Conservation (phyloP, 768 basidiomycete genomes). For the Coprinopsis cinerea region DNA sequence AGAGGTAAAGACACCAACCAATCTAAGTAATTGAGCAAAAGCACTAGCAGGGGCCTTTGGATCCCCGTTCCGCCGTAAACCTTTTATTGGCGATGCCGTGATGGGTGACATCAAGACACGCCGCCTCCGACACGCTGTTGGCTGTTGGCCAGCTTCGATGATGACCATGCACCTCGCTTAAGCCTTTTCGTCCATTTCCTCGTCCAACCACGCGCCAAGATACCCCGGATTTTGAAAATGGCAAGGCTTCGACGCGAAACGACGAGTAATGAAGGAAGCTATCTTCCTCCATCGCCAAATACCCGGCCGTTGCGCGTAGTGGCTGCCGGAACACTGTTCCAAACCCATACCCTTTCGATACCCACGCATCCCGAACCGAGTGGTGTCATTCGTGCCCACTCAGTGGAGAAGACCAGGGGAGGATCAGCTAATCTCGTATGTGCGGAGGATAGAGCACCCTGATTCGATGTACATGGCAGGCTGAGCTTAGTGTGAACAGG, state of each 20-base stretch:
- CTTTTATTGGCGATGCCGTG: neutral
- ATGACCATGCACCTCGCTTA: conserved; percentile 3
- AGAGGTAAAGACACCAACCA: no score
- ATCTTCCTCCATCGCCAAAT: conserved; percentile 19
- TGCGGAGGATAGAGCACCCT: conserved; percentile 2
- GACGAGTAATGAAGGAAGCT: conserved; percentile 19
- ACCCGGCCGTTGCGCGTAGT: conserved; percentile 59
- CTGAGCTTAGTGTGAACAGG: conserved; percentile 22
- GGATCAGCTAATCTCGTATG: conserved; percentile 61
- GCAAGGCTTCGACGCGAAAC: conserved; percentile 40
- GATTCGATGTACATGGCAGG: neutral
- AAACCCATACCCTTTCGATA: conserved; percentile 65
- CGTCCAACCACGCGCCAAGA: neutral
- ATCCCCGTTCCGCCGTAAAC: conserved; percentile 1
- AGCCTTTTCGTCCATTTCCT: neutral
- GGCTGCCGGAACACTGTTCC: conserved; percentile 75
- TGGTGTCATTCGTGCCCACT: conserved; percentile 62
- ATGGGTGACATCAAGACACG: neutral
- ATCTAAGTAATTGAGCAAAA: no score
- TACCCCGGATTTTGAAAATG: conserved; percentile 24
- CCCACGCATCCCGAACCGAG: conserved; percentile 53
- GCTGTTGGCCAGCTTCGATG: neutral
- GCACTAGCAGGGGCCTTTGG: no score
- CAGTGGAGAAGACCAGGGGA: conserved; percentile 60
- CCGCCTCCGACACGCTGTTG: neutral